Base-by-base conservation (phyloP, 208 protist species). In the Trypanosoma grayi region DNA sequence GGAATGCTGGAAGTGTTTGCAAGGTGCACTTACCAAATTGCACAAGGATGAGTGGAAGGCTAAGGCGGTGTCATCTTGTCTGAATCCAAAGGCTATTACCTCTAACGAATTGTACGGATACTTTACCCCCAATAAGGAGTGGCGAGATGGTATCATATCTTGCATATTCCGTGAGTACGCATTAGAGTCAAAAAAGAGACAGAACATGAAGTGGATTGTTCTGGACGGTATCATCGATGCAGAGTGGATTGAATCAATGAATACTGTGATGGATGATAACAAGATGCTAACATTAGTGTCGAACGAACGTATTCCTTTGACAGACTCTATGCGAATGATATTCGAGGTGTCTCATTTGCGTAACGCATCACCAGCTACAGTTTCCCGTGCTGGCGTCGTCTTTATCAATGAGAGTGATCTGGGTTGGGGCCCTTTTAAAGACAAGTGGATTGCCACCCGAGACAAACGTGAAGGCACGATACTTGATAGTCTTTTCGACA, bases 171-270 rank as follows among this genome's bases (percentile, higher is more conserved):
- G 98, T 53, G 90, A 96, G 63, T 96, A 95, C 71, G 91, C 91
- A 4, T 84, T 98, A 37, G 85, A 99, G 70, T 96, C 96, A 14
- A 94, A 98, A 77, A 97, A 95, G 73, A 90, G 92, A 67, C 92
- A 88, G 62, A 88, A 97, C 74, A 93, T 84, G 83, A 97, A 99
- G 74, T 99, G 97, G 97, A 98, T 99, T 48, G 93, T 99, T 16
- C 83, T 99, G 28, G 98, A 99, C 73, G 98, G 92, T 66, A 97
- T 99, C 83, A 98, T 99, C 60, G 98, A 99, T 76, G 90, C 98
- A 1, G 93, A 98, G 71, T 99, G 98, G 98, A 99, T 99, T 74
- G 98, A 99, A 78, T 99, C 97, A 27, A 96, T 99, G 89, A 99
- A 99, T 87, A 99, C 98, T 31, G 98, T 99, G 28, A 99, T 99